Evolutionary conservation across 148 eudicot species (phyloP).

Genomic region (Talinum fruticosum): DNA sequence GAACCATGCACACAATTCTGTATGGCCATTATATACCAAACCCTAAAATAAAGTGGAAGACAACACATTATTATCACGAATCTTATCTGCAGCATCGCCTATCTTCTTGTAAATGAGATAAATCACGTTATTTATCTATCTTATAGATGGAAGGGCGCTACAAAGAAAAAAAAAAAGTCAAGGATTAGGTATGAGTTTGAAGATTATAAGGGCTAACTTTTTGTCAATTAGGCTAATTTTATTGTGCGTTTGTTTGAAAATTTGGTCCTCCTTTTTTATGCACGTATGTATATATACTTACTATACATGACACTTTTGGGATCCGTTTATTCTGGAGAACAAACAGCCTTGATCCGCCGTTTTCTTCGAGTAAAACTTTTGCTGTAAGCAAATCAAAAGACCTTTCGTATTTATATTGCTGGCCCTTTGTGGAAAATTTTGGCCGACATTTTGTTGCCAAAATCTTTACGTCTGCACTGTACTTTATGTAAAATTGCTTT

Average conservation of each 20-base stretch:
- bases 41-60: not conserved
- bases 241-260: slow-evolving; percentile 10
- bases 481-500: too few species aligned
- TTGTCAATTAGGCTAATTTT: slow-evolving; percentile 8
- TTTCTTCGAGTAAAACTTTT: not conserved
- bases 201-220: not conserved
- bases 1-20: not conserved
- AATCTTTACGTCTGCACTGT: not conserved
- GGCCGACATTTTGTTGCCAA: not conserved
- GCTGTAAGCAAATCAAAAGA: slow-evolving; percentile 2
- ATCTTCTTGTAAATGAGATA: not conserved
- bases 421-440: not conserved
- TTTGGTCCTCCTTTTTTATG: not conserved
- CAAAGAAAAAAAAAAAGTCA: slow-evolving; percentile 9
- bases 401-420: not conserved
- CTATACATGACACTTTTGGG: not conserved
- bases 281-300: not conserved
- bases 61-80: not conserved
- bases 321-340: not conserved
- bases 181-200: slow-evolving; percentile 16
- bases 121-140: not conserved
- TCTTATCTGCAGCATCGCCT: not conserved
- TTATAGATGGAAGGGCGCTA: too few species aligned
- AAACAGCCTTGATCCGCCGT: slow-evolving; percentile 19
- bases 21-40: not conserved